phyloP scores from a whole-genome alignment of 2,329 filamentous ascomycete genomes.

The Hymenoscyphus infarciens region DNA sequence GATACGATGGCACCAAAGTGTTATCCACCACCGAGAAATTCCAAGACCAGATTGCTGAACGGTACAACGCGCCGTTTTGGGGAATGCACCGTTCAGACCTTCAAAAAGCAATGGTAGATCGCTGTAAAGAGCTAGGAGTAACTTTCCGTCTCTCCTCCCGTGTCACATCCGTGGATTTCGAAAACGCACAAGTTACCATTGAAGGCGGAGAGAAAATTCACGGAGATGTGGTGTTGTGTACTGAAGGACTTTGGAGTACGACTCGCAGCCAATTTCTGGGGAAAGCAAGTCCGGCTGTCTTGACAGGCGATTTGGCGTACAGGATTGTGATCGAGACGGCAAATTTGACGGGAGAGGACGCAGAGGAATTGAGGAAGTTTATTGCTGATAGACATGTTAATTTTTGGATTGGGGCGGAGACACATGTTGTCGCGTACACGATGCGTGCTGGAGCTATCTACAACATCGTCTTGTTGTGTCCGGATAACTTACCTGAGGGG shows the following conservation, averaged over 20 bases:
- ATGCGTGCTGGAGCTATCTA: conserved; percentile 56
- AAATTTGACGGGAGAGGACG: conserved; percentile 46
- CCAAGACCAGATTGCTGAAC: conserved; percentile 24
- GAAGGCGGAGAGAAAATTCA: conserved; percentile 34
- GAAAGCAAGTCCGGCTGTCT: conserved; percentile 45
- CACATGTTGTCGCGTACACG: conserved; percentile 61
- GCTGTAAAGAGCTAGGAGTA: conserved; percentile 40
- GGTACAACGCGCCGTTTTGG: conserved; percentile 39
- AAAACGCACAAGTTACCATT: conserved; percentile 21
- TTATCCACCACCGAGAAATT: conserved; percentile 30
- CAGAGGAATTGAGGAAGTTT: conserved; percentile 47
- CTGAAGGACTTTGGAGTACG: conserved; percentile 62
- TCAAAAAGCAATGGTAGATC: conserved; percentile 41
- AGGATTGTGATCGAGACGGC: conserved; percentile 53
- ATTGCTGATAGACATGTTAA: conserved; percentile 50
- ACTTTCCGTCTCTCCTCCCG: conserved; percentile 38
- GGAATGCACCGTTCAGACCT: conserved; percentile 48
- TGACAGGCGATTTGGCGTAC: conserved; percentile 64
- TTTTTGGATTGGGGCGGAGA: conserved; percentile 61
- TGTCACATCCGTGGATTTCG: conserved; percentile 33
- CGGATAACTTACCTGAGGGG: conserved; percentile 56
- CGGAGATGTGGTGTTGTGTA: conserved; percentile 58
- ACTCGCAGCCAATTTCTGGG: conserved; percentile 49
- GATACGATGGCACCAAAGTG: conserved; percentile 46
- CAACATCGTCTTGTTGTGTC: conserved; percentile 63